phyloP scores from a whole-genome alignment of 23 red algal species.

The Gracilaria gracilis region DNA sequence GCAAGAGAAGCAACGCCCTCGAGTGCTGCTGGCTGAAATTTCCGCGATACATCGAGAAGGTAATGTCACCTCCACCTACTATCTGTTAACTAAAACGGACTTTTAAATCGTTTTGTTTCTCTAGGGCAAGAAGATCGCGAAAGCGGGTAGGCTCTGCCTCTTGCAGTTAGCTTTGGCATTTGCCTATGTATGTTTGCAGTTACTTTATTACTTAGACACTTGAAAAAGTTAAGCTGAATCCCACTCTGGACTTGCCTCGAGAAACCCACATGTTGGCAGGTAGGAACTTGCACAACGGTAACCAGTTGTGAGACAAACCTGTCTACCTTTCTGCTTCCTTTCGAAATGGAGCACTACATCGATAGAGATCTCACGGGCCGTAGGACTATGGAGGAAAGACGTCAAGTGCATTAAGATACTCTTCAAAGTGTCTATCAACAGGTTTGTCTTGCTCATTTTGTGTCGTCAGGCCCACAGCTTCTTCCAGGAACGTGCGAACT shows the following conservation, averaged over 20 bases:
- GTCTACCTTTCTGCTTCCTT: background rate
- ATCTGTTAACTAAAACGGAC: background rate
- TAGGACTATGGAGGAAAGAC: background rate
- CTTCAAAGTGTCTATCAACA: conserved; percentile 25
- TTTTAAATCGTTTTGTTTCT: background rate
- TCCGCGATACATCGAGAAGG: background rate
- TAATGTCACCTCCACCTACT: background rate
- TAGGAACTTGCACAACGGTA: background rate
- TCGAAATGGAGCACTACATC: background rate
- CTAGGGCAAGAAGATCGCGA: too few relatives aligned
- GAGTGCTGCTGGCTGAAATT: background rate
- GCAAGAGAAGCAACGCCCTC: background rate
- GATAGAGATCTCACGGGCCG: background rate
- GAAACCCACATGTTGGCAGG: background rate
- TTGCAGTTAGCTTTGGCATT: background rate
- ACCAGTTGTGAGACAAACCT: background rate
- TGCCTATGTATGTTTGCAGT: background rate
- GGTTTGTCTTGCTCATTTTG: conserved; percentile 22
- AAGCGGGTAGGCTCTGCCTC: too few relatives aligned
- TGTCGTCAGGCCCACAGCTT: conserved; percentile 31
- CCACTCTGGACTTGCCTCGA: background rate
- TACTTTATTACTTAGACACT: background rate
- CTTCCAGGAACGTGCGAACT: conserved; percentile 41
- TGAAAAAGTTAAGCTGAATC: conserved; percentile 9
- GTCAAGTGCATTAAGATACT: conserved; percentile 29